Conservation (phyloP, 2,329 filamentous ascomycete species). For the Leptodontidium sp. region DNA sequence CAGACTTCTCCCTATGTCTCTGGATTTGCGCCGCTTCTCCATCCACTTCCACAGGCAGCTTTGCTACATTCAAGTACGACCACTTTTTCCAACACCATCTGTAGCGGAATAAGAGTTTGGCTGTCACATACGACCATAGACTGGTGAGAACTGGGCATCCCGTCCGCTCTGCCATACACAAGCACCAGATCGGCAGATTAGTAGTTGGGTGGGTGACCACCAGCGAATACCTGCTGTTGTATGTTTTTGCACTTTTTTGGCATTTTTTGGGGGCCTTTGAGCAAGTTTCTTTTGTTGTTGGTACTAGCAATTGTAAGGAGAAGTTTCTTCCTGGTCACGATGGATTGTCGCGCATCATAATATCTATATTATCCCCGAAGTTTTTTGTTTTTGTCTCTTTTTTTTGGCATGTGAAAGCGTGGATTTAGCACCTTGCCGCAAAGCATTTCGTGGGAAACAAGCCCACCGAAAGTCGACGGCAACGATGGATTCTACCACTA, state of each 20-base stretch:
- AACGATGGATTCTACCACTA: conserved; percentile 11
- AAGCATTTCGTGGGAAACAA: no score
- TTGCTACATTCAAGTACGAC: neutral
- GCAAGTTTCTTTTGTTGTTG: neutral
- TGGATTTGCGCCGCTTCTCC: neutral
- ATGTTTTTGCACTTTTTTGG: conserved; percentile 41
- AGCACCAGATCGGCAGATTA: conserved; percentile 44
- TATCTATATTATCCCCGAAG: no score
- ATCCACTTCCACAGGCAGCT: neutral
- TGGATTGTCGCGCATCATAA: no score
- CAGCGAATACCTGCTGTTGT: conserved; percentile 43
- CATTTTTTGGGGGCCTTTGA: conserved; percentile 4
- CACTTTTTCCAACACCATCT: conserved; percentile 3
- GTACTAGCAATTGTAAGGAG: no score
- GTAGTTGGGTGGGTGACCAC: conserved; percentile 45
- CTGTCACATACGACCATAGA: conserved; percentile 43
- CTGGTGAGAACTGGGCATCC: conserved; percentile 43
- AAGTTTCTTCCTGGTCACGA: no score
- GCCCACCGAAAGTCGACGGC: neutral
- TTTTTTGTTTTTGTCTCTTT: neutral
- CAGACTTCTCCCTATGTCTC: neutral
- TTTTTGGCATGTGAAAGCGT: neutral
- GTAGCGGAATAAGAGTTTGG: conserved; percentile 9
- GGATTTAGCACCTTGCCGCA: no score
- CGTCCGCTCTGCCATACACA: conserved; percentile 44